Base-by-base conservation (phyloP, 2,329 filamentous ascomycete genomes). In the Peltaster fructicola region DNA sequence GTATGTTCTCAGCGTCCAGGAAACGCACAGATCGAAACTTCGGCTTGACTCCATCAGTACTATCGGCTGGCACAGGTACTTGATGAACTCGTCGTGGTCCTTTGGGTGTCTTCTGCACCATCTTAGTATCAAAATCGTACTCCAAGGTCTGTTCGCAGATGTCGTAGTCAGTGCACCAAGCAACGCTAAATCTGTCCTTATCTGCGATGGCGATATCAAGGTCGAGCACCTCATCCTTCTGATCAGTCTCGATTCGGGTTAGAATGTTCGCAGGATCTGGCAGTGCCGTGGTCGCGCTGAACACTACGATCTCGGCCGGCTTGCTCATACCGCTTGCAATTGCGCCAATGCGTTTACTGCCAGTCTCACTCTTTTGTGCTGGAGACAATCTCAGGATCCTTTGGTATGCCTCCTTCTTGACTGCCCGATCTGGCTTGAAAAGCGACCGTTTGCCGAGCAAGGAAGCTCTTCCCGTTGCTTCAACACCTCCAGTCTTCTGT, bases 281-380 rank as follows among this genome's bases (percentile, higher is more conserved):
- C 2, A 57, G 53, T 2, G 58, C 54, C 11, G 61, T 58, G 6
- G 62, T 67, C 10, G 73, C 68, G 44, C 78, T 67, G 45, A 92
- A 91, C 20, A 92, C 53, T 14, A 80, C 73, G 32, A 93, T 66
- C 52, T 93, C 77, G 8, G 75, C 68, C 23, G 75, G 59, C 31
- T 54, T 47, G 6, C 78, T 72, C 34, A 91, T 58, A 14, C 78
- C 79, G 1, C 81, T 84, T 7, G 81, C 75, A 31, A 77, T 71
- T 8, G 71, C 82, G 30, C 77, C 82, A 18, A 92, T 59, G 31
- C 79, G 65, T 20, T 65, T 63, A 30, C 59, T 55, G 11, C 58
- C 61, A 21, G 59, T 50, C 22, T 56, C 53, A 20, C 17, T 22
- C 26, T 61, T 60, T 29, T 50, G 55, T 27, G 61, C 59, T 5